phyloP scores from a whole-genome alignment of 2,329 filamentous ascomycete species.

The Davidsoniella australis region DNA sequence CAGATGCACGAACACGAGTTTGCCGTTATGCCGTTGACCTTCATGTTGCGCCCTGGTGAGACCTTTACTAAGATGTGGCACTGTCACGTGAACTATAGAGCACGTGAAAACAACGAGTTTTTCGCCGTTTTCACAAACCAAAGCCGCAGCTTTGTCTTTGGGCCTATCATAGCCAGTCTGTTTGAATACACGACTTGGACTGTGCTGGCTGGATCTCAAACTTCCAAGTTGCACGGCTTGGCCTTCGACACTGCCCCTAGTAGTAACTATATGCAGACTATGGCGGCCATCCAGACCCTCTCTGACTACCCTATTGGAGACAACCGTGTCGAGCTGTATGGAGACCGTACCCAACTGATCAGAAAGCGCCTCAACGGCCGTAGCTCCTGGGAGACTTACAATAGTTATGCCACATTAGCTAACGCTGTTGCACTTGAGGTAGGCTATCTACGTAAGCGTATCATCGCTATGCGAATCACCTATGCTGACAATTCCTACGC shows the following conservation, averaged over 20 bases:
- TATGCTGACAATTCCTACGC: neutral
- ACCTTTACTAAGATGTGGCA: neutral
- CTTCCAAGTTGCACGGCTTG: neutral
- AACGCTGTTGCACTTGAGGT: neutral
- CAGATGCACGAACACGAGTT: neutral
- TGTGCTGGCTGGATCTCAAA: neutral
- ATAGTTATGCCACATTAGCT: neutral
- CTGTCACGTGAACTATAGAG: too few species aligned
- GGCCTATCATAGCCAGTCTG: neutral
- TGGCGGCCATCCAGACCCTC: neutral
- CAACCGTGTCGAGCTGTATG: neutral
- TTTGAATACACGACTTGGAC: neutral
- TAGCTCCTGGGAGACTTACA: neutral
- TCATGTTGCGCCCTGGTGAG: neutral
- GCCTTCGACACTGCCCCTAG: neutral
- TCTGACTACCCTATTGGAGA: neutral
- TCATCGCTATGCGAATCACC: neutral
- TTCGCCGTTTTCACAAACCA: constrained; percentile 2
- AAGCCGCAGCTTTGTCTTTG: neutral
- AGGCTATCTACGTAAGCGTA: neutral
- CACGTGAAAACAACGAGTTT: neutral
- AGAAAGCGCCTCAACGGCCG: neutral
- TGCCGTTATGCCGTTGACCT: neutral
- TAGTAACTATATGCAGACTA: neutral
- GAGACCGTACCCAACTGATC: neutral